Base-by-base conservation (phyloP, 441 rosid species). In the Geranium incanum region DNA sequence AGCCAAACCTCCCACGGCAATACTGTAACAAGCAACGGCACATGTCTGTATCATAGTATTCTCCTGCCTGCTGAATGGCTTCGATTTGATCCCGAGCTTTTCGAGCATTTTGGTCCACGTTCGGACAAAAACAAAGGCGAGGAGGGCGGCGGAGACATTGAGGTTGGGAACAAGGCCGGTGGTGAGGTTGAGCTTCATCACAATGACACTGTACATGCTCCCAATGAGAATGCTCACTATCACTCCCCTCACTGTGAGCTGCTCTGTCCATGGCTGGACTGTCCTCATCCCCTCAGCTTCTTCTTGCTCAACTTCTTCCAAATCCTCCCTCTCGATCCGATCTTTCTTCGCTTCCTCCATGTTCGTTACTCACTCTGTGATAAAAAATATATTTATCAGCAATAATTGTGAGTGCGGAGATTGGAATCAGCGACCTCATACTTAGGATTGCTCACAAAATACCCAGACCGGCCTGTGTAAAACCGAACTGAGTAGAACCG, bases 141-240 rank as follows among this genome's bases (percentile, higher is more conserved):
- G 81, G 0, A 94, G 91, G 55, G 96, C 97, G 28, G 95, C 97
- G 37, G 97, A 92, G 80, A 94, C 97, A 57, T 92, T 94, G 68
- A 94, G 90, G 76, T 90, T 92, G 11, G 99, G 99, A 33, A 94
- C 93, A 28, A 94, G 79, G 11, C 99, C 99, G 6, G 97, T 88
- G 6, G 97, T 94, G n/a, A 94, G 87, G 73, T 89, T 92, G 60
- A 94, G 87, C 81, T 94, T 94, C 84, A 77, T 84, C 38, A 89
- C 92, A 52, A 94, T 90, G 48, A 92, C 86, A 80, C 97, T 90
- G 84, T 90, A 94, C 0, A 94, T 80, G 72, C 80, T 62, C 3
- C 99, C 97, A 68, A 92, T 92, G 8, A 67, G 71, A 43, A 87
- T 36, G 69, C 97, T 90, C 3, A 92, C 88, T 6, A 89, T 36